These are phyloP conservation scores for Phytophthora pini DNA, from an alignment of 352 stramenopile species.

Conservation along the genomic window DNA sequence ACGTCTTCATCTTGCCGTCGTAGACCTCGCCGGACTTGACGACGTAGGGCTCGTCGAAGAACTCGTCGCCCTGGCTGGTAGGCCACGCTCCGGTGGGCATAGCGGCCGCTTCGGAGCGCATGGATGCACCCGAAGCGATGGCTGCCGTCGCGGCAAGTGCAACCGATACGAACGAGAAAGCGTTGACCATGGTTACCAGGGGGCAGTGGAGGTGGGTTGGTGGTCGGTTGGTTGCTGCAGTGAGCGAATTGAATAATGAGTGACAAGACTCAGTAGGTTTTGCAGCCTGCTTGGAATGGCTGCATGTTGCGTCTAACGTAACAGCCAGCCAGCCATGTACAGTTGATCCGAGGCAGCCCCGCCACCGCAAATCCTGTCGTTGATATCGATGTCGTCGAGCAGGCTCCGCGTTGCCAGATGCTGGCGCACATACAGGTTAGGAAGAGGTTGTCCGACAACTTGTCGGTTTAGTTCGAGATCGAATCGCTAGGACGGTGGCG, in stretches of 20 bases:
- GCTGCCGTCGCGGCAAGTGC: conserved; percentile 16
- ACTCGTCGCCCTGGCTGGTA: conserved; percentile 30
- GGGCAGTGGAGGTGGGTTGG: conserved; percentile 1
- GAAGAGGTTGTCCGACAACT: too few species aligned
- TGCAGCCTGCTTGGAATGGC: conserved; percentile 2
- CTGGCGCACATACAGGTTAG: not conserved
- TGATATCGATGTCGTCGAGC: conserved; percentile 16
- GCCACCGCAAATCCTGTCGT: conserved; percentile 30
- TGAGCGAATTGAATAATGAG: conserved; percentile 26
- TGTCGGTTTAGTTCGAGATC: not conserved
- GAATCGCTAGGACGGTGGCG: not conserved
- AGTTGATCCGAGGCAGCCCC: not conserved
- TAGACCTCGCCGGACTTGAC: conserved; percentile 45
- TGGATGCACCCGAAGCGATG: conserved; percentile 26
- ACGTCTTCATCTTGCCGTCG: conserved; percentile 36
- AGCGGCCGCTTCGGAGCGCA: conserved; percentile 27
- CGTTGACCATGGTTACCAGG: conserved; percentile 34
- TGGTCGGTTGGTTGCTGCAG: conserved; percentile 7
- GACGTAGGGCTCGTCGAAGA: conserved; percentile 34
- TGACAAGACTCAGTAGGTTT: not conserved
- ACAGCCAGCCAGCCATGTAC: not conserved
- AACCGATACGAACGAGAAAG: conserved; percentile 15
- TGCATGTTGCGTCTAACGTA: conserved; percentile 14
- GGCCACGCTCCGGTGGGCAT: conserved; percentile 32
- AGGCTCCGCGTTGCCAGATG: conserved; percentile 24